Base-by-base conservation (phyloP, 2,329 filamentous ascomycete species). In the Ophiostoma perfectum region DNA sequence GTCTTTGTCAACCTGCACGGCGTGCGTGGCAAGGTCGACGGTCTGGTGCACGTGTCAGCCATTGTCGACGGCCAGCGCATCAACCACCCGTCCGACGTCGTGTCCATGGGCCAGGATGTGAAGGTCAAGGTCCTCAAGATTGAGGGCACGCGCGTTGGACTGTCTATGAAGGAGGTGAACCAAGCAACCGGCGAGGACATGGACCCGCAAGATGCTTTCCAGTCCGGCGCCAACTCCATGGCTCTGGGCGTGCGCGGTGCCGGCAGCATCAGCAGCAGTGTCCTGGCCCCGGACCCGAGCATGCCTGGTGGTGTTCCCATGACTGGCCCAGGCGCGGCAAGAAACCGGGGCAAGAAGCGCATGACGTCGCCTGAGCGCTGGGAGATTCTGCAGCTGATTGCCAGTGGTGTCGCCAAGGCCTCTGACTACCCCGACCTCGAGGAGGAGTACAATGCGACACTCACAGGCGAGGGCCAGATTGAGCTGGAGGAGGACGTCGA, bases 81-180 rank as follows among this genome's bases (percentile, higher is more conserved):
- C 58, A 95, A 94, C 72, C 92, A 98, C 76, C 95, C 95, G 0
- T 93, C 92, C 0, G 95, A 99, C 75, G 80, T 99, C 1, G 83
- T 99, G 4, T 85, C 89, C 2, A 85, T 86, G 70, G 91, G 90
- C 5, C 93, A 98, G 76, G 81, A 86, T 1, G 92, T 99, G 67
- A 96, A 95, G 77, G 92, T 98, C 74, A 99, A 99, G 77, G 90
- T 99, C 38, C 83, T 90, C 74, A 97, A 91, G 75, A 88, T 97
- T 67, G 91, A 98, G 75, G 89, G 90, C 4, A 87, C 83, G 67
- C 86, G 91, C 41, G 89, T 98, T 74, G 93, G 93, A 0, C 80
- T 99, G 5, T 97, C 93, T 0, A 97, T 99, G 93, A 97, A 97
- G 75, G 94, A 97, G 71, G 93, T 97, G 16, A 94, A 99, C 73